Conservation (phyloP, 805 yeast genomes). For the Kregervanrija delftensis region DNA sequence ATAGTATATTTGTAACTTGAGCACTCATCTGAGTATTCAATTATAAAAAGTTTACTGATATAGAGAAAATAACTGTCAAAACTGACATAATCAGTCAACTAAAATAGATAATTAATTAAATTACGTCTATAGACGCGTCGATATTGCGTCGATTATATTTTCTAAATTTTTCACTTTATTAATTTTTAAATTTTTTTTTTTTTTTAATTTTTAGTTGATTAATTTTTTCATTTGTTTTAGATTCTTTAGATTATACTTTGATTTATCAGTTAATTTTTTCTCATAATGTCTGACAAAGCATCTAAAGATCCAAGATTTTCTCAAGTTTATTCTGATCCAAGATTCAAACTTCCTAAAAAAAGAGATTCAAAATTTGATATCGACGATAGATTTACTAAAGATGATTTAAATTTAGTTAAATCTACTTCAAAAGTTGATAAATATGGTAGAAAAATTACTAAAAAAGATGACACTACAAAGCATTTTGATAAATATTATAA, state of each 20-base stretch:
- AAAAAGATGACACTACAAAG: slow-evolving; percentile 28
- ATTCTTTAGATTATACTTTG: background rate
- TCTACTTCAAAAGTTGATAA: slow-evolving; percentile 67
- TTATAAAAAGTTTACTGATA: no score
- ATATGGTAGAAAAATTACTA: slow-evolving; percentile 70
- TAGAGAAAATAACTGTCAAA: no score
- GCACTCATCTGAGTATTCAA: no score
- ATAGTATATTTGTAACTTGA: no score
- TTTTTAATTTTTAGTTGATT: no score
- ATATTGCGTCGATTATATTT: no score
- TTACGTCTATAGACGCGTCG: no score
- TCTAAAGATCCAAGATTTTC: slow-evolving; percentile 70
- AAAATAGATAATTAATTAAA: no score
- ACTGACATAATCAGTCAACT: no score
- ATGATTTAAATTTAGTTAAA: slow-evolving; percentile 51
- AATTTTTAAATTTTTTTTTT: no score
- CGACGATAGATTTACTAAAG: slow-evolving; percentile 76
- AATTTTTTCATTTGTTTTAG: no score
- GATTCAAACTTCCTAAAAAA: slow-evolving; percentile 70
- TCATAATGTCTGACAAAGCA: slow-evolving; percentile 2
- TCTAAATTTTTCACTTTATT: no score
- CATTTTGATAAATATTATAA: slow-evolving; percentile 57
- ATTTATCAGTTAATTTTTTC: background rate
- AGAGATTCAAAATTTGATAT: slow-evolving; percentile 68
- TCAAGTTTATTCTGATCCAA: slow-evolving; percentile 77